Percentiles rank a stretch among this genome's conserved stretches.
These are phyloP conservation scores for Zasmidium citrigriseum DNA, from an alignment of 2,329 filamentous ascomycete species.

Conservation along the genomic window DNA sequence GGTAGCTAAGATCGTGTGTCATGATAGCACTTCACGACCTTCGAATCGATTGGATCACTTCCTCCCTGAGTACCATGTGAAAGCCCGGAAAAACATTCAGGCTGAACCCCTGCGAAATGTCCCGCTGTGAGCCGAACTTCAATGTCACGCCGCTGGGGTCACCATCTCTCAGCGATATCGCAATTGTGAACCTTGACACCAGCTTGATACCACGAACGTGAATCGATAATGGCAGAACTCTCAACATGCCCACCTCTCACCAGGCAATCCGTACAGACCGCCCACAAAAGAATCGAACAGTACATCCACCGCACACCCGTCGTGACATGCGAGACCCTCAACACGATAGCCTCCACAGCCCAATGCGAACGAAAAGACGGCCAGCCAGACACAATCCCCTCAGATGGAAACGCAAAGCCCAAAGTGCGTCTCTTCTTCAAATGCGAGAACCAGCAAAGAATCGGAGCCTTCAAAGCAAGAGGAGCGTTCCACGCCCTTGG, in stretches of 20 bases:
- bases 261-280: slow-evolving; percentile 68
- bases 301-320: slow-evolving; percentile 84
- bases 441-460: slow-evolving; percentile 87
- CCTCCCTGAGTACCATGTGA: not conserved
- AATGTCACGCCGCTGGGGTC: no score
- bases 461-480: slow-evolving; percentile 89
- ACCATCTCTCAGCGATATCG: no score
- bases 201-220: not conserved
- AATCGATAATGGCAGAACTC: slow-evolving; percentile 45
- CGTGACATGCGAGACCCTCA: slow-evolving; percentile 75
- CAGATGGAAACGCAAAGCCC: slow-evolving; percentile 55
- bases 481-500: slow-evolving; percentile 87
- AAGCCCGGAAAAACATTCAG: not conserved
- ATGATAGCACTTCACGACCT: not conserved
- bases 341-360: slow-evolving; percentile 71
- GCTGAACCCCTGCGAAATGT: not conserved
- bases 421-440: slow-evolving; percentile 84
- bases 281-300: slow-evolving; percentile 70
- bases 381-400: slow-evolving; percentile 11
- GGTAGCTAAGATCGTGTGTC: no score
- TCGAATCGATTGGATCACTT: not conserved
- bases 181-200: not conserved
- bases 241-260: slow-evolving; percentile 63
- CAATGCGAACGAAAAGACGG: slow-evolving; percentile 45
- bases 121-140: not conserved